Percentiles rank a stretch among this genome's conserved stretches.
These are phyloP conservation scores for Fomitopsis serialis DNA, from an alignment of 768 basidiomycete species.

Conservation along the genomic window DNA sequence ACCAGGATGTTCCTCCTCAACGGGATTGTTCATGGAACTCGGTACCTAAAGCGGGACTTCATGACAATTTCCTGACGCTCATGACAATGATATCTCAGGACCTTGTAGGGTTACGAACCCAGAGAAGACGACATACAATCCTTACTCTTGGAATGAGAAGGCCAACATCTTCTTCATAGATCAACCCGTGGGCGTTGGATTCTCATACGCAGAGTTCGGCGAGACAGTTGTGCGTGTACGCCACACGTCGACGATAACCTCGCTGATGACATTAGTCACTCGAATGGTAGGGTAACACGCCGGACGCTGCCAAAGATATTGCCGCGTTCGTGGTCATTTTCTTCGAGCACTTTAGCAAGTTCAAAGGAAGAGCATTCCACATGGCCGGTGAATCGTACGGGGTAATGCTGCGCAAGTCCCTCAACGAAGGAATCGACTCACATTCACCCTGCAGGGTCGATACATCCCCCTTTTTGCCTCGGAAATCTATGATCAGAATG, in stretches of 20 bases:
- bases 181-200: constrained; percentile 34
- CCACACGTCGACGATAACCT: constrained; percentile 25
- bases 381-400: constrained; percentile 46
- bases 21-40: constrained; percentile 43
- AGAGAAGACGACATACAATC: constrained; percentile 47
- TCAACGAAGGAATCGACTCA: constrained; percentile 20
- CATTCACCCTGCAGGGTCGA: constrained; percentile 33
- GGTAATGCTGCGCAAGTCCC: constrained; percentile 25
- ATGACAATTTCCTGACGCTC: too few species aligned
- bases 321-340: constrained; percentile 69
- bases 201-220: constrained; percentile 48
- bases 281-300: constrained; percentile 45
- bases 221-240: constrained; percentile 45
- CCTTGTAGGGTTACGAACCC: constrained; percentile 59
- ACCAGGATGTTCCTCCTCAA: constrained; percentile 22
- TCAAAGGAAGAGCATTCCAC: constrained; percentile 52
- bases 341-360: constrained; percentile 67
- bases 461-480: constrained; percentile 48
- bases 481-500: constrained; percentile 44
- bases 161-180: constrained; percentile 51
- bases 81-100: constrained; percentile 56
- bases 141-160: constrained; percentile 63
- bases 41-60: constrained; percentile 53
- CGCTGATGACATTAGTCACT: constrained; percentile 8
- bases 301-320: constrained; percentile 66